Conservation (phyloP, 2,329 filamentous ascomycete genomes). For the Passalora sequoiae region DNA sequence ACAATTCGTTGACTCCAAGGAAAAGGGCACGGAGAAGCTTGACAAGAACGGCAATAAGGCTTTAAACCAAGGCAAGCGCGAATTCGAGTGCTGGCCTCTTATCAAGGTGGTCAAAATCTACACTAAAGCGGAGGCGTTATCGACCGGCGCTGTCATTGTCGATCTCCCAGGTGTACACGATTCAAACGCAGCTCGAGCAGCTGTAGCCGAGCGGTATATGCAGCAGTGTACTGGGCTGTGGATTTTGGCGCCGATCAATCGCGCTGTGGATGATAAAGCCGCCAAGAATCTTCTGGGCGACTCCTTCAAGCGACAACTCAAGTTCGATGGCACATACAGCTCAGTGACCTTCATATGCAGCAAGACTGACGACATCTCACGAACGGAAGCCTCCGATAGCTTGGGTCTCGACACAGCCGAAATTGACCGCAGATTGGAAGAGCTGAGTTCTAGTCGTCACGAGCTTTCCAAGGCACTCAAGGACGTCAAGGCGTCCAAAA, state of each 20-base stretch:
- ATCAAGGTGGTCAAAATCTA: conserved; percentile 53
- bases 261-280: conserved; percentile 57
- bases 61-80: conserved; percentile 23
- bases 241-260: conserved; percentile 58
- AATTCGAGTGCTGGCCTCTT: conserved; percentile 47
- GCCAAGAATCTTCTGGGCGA: conserved; percentile 54
- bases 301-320: conserved; percentile 55
- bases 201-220: conserved; percentile 56
- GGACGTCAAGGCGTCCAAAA: conserved; percentile 34
- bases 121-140: conserved; percentile 47
- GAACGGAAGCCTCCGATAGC: conserved; percentile 41
- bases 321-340: conserved; percentile 53
- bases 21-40: conserved; percentile 38
- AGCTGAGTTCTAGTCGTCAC: conserved; percentile 20
- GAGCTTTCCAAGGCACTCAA: conserved; percentile 22
- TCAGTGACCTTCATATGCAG: conserved; percentile 58
- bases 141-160: conserved; percentile 52
- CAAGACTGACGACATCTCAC: conserved; percentile 58
- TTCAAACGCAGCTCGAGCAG: conserved; percentile 54
- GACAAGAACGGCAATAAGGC: conserved; percentile 32
- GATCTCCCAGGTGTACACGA: conserved; percentile 58
- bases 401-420: conserved; percentile 33
- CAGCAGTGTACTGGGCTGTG: conserved; percentile 56
- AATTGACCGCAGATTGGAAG: conserved; percentile 26
- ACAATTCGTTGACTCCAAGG: conserved; percentile 52